Percentiles rank a stretch among this genome's conserved stretches.
These are phyloP conservation scores for Amphibolis antarctica DNA, from an alignment of 106 monocot species.

Conservation along the genomic window DNA sequence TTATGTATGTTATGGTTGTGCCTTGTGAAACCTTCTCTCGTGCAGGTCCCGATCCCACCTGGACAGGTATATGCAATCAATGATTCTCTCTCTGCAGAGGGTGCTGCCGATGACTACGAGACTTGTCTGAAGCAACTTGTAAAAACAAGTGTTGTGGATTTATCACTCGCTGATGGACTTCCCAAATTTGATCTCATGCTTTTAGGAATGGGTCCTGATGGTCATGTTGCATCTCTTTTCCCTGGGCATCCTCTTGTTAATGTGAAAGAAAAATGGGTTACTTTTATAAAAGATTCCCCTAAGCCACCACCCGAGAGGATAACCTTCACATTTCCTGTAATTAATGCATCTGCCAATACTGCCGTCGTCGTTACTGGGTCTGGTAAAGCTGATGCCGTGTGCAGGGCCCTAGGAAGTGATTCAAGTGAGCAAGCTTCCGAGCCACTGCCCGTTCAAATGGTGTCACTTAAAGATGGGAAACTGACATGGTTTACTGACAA, in stretches of 20 bases:
- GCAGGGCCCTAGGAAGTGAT: constrained; percentile 4
- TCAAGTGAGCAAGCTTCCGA: neutral
- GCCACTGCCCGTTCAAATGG: constrained; percentile 16
- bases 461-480: constrained; percentile 16
- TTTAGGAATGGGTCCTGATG: constrained; percentile 28
- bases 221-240: constrained; percentile 25
- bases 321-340: constrained; percentile 29
- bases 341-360: constrained; percentile 20
- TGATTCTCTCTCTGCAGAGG: constrained; percentile 23
- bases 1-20: neutral
- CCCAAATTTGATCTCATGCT: constrained; percentile 24
- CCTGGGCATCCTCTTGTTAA: constrained; percentile 16
- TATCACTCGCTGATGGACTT: neutral
- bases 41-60: constrained; percentile 22
- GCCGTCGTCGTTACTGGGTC: constrained; percentile 16
- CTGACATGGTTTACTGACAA: constrained; percentile 21
- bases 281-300: constrained; percentile 21
- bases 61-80: constrained; percentile 21
- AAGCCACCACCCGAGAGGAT: constrained; percentile 29
- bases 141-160: constrained; percentile 1
- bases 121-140: constrained; percentile 11
- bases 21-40: neutral
- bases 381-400: constrained; percentile 10
- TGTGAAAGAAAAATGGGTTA: constrained; percentile 12
- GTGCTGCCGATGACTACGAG: constrained; percentile 22